These are phyloP conservation scores for Pichia sp. DNA, from an alignment of 1,139 yeast species.

Conservation along the genomic window DNA sequence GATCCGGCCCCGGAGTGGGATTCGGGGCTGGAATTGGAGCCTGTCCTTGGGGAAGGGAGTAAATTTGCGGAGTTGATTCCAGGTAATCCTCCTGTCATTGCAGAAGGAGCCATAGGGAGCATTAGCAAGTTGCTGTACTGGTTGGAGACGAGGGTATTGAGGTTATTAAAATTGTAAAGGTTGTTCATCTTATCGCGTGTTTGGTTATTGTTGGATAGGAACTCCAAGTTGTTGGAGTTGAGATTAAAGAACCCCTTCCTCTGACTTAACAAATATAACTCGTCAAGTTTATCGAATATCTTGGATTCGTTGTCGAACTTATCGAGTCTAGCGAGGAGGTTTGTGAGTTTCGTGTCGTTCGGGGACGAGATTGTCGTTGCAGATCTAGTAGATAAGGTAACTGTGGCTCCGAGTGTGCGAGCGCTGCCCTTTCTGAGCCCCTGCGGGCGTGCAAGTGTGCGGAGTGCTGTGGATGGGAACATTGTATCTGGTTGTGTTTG, in stretches of 20 bases:
- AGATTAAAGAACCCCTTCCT: slow-evolving; percentile 26
- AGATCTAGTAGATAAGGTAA: slow-evolving; percentile 13
- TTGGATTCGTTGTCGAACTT: slow-evolving; percentile 21
- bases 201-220: slow-evolving; percentile 21
- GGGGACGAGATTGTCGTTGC: slow-evolving; percentile 23
- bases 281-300: slow-evolving; percentile 25
- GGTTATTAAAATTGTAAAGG: slow-evolving; percentile 22
- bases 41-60: slow-evolving; percentile 10
- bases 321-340: slow-evolving; percentile 21
- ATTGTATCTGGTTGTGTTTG: too few species aligned
- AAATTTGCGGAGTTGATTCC: slow-evolving; percentile 7
- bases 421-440: too few species aligned
- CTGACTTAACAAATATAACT: slow-evolving; percentile 22
- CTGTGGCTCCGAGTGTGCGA: too few species aligned
- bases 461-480: too few species aligned
- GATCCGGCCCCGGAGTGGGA: not conserved
- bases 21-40: not conserved
- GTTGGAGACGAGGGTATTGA: slow-evolving; percentile 19
- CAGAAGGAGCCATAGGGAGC: slow-evolving; percentile 11
- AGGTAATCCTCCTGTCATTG: slow-evolving; percentile 1
- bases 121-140: slow-evolving; percentile 19
- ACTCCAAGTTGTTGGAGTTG: slow-evolving; percentile 23
- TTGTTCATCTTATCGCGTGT: slow-evolving; percentile 20
- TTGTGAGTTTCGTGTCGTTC: slow-evolving; percentile 22
- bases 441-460: too few species aligned